Conservation (phyloP, 805 yeast species). For the Cyberlindnera subsufficiens region DNA sequence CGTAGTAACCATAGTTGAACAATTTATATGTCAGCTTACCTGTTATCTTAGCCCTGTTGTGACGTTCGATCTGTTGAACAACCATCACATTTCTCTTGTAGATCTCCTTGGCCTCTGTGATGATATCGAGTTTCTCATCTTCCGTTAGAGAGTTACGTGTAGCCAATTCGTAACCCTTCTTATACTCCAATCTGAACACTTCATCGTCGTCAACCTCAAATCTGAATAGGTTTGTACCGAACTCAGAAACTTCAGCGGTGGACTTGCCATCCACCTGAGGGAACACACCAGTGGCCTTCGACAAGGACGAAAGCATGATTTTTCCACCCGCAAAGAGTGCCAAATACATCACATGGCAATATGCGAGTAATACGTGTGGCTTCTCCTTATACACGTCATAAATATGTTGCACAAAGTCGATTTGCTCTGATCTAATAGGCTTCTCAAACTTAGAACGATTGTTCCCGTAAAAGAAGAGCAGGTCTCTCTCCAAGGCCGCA, state of each 20-base stretch:
- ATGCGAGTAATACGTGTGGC: constrained; percentile 71
- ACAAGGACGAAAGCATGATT: constrained; percentile 59
- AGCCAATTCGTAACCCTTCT: constrained; percentile 69
- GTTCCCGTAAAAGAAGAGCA: constrained; percentile 60
- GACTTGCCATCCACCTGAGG: constrained; percentile 65
- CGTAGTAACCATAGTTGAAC: constrained; percentile 47
- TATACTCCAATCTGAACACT: constrained; percentile 57
- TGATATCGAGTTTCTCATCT: constrained; percentile 61
- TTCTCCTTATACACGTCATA: constrained; percentile 45
- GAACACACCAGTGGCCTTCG: constrained; percentile 64
- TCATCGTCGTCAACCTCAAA: constrained; percentile 68
- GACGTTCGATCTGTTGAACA: constrained; percentile 59
- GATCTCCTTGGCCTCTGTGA: constrained; percentile 60
- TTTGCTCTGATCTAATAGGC: constrained; percentile 59
- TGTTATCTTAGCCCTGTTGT: constrained; percentile 54
- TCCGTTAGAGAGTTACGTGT: constrained; percentile 71
- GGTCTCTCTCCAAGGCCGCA: constrained; percentile 50
- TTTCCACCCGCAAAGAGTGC: constrained; percentile 87
- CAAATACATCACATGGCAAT: constrained; percentile 78
- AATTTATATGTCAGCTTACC: constrained; percentile 49
- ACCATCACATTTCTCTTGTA: constrained; percentile 58
- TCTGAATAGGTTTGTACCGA: constrained; percentile 67
- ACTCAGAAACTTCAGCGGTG: constrained; percentile 53
- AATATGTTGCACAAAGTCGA: constrained; percentile 58
- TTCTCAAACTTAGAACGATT: constrained; percentile 45